Percentiles rank a stretch among this genome's conserved stretches.
These are phyloP conservation scores for Eurotiales sp. DNA, from an alignment of 2,329 filamentous ascomycete genomes.

Conservation along the genomic window DNA sequence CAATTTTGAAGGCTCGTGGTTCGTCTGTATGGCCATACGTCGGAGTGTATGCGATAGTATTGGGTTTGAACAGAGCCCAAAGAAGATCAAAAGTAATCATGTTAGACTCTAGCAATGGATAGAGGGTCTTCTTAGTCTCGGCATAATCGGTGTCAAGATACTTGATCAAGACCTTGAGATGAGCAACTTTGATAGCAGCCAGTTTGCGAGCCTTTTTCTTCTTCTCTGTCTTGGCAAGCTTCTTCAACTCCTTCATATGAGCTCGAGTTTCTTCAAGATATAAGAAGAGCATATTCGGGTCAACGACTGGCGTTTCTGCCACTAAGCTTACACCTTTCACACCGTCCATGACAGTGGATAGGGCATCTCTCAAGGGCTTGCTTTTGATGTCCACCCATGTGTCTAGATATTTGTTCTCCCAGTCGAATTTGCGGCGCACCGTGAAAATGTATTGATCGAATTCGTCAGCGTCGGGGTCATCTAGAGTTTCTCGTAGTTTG, in stretches of 20 bases:
- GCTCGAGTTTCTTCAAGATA: slow-evolving; percentile 74
- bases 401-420: slow-evolving; percentile 74
- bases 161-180: slow-evolving; percentile 66
- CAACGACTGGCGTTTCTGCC: slow-evolving; percentile 70
- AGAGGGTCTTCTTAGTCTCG: slow-evolving; percentile 71
- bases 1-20: slow-evolving; percentile 77
- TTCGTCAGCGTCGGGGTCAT: slow-evolving; percentile 59
- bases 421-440: slow-evolving; percentile 76
- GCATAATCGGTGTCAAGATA: slow-evolving; percentile 82
- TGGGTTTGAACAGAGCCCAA: slow-evolving; percentile 86
- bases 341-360: slow-evolving; percentile 68
- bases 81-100: slow-evolving; percentile 85
- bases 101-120: slow-evolving; percentile 74
- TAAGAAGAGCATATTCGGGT: slow-evolving; percentile 68
- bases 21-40: slow-evolving; percentile 75
- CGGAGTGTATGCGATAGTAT: slow-evolving; percentile 71
- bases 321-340: slow-evolving; percentile 76
- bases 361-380: slow-evolving; percentile 67
- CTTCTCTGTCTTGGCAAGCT: slow-evolving; percentile 57
- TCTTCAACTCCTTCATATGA: slow-evolving; percentile 62
- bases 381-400: slow-evolving; percentile 82
- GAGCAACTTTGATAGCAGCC: slow-evolving; percentile 37
- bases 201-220: slow-evolving; percentile 39
- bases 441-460: slow-evolving; percentile 81
- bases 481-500: slow-evolving; percentile 63